These are phyloP conservation scores for Dalbergia cochinchinensis DNA, from an alignment of 306 rosid genomes.

Conservation along the genomic window DNA sequence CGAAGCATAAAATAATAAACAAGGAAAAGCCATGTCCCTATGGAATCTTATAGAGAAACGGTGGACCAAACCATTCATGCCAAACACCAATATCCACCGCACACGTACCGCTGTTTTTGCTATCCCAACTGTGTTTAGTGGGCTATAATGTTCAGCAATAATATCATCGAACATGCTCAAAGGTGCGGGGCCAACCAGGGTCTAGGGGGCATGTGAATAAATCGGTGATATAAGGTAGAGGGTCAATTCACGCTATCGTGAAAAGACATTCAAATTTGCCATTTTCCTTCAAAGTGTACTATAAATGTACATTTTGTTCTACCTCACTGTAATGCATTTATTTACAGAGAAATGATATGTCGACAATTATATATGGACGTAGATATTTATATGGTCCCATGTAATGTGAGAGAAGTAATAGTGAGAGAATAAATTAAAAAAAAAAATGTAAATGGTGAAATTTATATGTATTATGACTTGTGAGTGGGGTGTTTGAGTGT, in stretches of 20 bases:
- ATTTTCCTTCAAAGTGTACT: background rate
- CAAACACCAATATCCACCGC: slow-evolving; percentile 43
- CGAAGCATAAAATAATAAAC: background rate
- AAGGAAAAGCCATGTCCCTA: too few species aligned
- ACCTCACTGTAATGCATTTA: background rate
- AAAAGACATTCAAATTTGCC: background rate
- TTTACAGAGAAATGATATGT: too few species aligned
- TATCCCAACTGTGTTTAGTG: background rate
- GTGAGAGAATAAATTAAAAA: too few species aligned
- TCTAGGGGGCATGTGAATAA: too few species aligned
- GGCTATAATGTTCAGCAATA: slow-evolving; percentile 7
- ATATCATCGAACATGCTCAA: background rate
- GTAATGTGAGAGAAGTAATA: too few species aligned
- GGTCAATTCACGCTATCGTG: slow-evolving; percentile 10
- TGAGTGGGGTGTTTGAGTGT: too few species aligned
- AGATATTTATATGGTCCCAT: too few species aligned
- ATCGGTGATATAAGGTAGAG: background rate
- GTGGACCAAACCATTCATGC: background rate
- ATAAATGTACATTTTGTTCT: background rate
- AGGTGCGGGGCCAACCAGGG: too few species aligned
- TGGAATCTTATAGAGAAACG: slow-evolving; percentile 7
- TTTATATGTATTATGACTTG: too few species aligned
- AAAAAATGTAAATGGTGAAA: too few species aligned
- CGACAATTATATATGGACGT: too few species aligned
- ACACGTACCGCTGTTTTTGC: background rate